These are phyloP conservation scores for Galerina marginata DNA, from an alignment of 768 basidiomycete species.

Conservation along the genomic window DNA sequence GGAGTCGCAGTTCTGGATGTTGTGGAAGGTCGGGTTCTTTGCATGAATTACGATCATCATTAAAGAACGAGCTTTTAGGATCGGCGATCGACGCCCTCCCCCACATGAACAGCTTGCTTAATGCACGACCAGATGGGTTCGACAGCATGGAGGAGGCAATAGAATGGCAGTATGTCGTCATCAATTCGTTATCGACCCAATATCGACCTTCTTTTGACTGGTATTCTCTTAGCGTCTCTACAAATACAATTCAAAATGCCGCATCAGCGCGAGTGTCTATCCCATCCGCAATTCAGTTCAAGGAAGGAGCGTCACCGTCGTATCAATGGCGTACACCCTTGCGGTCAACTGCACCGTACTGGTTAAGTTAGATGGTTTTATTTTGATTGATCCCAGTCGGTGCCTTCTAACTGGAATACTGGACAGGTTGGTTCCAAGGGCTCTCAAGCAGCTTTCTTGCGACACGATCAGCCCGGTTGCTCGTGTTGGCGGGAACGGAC, in stretches of 20 bases:
- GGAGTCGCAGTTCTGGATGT: conserved; percentile 88
- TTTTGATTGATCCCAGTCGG: not conserved
- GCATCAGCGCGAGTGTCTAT: conserved; percentile 89
- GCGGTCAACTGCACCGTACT: conserved; percentile 84
- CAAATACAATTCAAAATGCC: conserved; percentile 81
- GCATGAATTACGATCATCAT: not conserved
- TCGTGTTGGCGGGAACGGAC: conserved; percentile 93
- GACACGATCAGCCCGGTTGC: conserved; percentile 79
- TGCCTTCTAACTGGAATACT: too few species aligned
- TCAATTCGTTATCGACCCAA: not conserved
- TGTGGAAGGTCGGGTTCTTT: conserved; percentile 69
- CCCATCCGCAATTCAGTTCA: conserved; percentile 71
- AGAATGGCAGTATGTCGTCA: conserved; percentile 87
- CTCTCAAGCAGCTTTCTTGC: conserved; percentile 82
- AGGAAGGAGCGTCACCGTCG: conserved; percentile 42
- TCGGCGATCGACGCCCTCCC: conserved; percentile 93
- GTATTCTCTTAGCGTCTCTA: conserved; percentile 60
- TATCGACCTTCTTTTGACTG: not conserved
- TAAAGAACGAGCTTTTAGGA: conserved; percentile 48
- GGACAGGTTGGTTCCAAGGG: conserved; percentile 86
- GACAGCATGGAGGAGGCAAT: conserved; percentile 83
- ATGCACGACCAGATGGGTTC: conserved; percentile 86
- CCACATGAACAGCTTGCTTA: conserved; percentile 88
- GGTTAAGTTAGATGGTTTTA: conserved; percentile 66
- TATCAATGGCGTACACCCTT: conserved; percentile 88